A percentile compares a stretch with the other conserved stretches of the same genome.
Conservation (phyloP, 139 green algal genomes). For the Chlorella sp. region DNA sequence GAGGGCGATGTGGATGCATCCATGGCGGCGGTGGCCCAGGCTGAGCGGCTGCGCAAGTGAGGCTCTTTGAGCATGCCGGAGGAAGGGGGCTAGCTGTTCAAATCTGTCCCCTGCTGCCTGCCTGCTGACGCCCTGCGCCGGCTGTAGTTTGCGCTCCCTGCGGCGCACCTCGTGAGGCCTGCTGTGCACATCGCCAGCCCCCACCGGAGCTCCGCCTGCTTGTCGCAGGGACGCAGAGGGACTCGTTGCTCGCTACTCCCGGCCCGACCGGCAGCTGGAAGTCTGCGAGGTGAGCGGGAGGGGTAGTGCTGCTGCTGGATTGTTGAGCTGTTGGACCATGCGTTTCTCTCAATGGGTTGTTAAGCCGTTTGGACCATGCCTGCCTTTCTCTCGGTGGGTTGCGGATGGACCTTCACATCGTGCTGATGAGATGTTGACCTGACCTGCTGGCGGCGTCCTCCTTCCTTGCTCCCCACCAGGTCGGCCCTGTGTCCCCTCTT, state of each 20-base stretch:
- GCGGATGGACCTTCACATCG: no score
- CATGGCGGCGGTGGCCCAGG: constrained; percentile 70
- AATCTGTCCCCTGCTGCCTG: not conserved
- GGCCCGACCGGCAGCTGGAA: constrained; percentile 5
- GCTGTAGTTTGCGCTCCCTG: not conserved
- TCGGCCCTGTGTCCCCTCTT: no score
- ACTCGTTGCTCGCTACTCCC: not conserved
- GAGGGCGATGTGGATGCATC: constrained; percentile 83
- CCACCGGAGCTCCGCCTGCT: not conserved
- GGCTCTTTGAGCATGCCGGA: no score
- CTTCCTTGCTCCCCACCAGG: no score
- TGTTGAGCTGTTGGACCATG: not conserved
- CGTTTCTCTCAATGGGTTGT: not conserved
- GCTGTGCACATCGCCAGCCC: not conserved
- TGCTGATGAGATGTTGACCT: no score
- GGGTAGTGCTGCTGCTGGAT: not conserved
- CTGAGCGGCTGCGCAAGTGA: constrained; percentile 59
- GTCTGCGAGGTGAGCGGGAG: constrained; percentile 14
- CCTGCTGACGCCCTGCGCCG: no score
- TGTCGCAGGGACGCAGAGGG: not conserved
- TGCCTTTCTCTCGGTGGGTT: no score
- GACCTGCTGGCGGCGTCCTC: no score
- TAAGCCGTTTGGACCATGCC: no score
- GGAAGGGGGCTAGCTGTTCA: not conserved
- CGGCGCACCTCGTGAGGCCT: not conserved